Evolutionary conservation across 371 early-diverging fungal species (phyloP), one percentile per base, ranked within the genome.

Genomic region (Mucor mucedo): DNA sequence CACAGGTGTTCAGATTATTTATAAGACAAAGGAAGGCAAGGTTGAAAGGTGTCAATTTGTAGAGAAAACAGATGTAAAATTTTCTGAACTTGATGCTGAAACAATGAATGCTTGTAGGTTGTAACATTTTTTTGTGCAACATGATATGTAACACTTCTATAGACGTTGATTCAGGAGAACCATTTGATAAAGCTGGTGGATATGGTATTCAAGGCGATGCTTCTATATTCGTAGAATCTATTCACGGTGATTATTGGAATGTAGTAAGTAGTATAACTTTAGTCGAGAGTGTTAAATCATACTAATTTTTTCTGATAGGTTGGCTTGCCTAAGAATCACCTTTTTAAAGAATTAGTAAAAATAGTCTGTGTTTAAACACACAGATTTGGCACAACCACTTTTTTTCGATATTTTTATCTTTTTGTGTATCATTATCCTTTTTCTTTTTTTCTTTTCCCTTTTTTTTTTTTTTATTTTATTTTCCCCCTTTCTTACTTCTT

Each of bases 191-290:
- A 80, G 93, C 95, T 10, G 95, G 95, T 7, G 89, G 83, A 2
- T 95, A 95, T 69, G 95, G 93, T 5, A 91, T 91, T 70, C 95
- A 94, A 79, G 87, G 89, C 10, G 71, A 85, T 16, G 93, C 90
- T 8, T 70, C 91, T 5, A 30, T 90, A 54, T 86, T 95, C 65
- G 82, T 95, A 33, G 79, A 84, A 68, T 75, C 83, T n/a, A 93
- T 94, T 55, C 68, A 88, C 7, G 94, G 95, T 30, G 89, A 89
- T 60, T 87, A 83, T 48, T 89, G 88, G 86, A 89, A 88, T 63
- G 91, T 89, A 45, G 85, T 84, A 77, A 76, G 84, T 52, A 60
- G 62, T 16, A 66, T 35, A 10, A 11, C 13, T 6, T 42, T 3
- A 21, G 39, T 48, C 11, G 27, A 38, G 40, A 28, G 14, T 48